Percentiles rank a stretch among this genome's conserved stretches.
Evolutionary conservation across 129 eudicot species (phyloP).

Genomic region (Ambrosia artemisiifolia): DNA sequence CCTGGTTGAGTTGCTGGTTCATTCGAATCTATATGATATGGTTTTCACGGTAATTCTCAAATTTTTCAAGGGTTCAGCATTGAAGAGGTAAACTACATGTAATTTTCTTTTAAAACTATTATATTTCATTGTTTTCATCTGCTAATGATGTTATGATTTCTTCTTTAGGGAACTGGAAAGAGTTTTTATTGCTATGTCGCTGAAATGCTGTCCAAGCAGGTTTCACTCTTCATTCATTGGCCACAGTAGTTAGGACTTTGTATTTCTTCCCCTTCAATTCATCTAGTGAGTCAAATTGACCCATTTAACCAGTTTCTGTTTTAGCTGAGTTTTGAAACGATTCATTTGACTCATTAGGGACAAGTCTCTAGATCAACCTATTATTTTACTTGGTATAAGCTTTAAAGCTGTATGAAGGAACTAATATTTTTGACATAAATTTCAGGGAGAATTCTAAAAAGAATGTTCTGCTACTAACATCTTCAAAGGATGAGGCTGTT

Average conservation of each 20-base stretch:
- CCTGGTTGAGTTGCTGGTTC: conserved; percentile 78
- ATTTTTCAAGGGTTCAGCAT: conserved; percentile 81
- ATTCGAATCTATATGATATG: conserved; percentile 79
- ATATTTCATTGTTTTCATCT: conserved; percentile 8
- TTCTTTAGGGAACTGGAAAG: conserved; percentile 78
- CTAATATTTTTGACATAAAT: background rate
- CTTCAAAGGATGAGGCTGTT: conserved; percentile 52
- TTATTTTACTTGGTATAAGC: conserved; percentile 10
- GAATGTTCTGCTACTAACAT: conserved; percentile 64
- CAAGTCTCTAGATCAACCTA: background rate
- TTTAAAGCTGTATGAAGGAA: conserved; percentile 1
- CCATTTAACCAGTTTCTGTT: background rate
- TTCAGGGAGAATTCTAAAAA: conserved; percentile 51
- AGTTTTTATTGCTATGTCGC: conserved; percentile 73
- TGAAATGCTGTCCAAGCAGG: conserved; percentile 78
- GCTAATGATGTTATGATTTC: background rate
- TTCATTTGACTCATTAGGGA: background rate
- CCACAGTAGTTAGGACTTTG: conserved; percentile 25
- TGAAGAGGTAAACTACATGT: conserved; percentile 54
- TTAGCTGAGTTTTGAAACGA: background rate
- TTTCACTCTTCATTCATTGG: conserved; percentile 34
- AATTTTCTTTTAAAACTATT: background rate
- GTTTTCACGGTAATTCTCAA: conserved; percentile 84
- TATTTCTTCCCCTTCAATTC: background rate
- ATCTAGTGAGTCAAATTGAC: background rate